Percentiles rank a stretch among this genome's conserved stretches.
Conservation (phyloP, 2,329 filamentous ascomycete genomes). For the Pseudogymnoascus sp. region DNA sequence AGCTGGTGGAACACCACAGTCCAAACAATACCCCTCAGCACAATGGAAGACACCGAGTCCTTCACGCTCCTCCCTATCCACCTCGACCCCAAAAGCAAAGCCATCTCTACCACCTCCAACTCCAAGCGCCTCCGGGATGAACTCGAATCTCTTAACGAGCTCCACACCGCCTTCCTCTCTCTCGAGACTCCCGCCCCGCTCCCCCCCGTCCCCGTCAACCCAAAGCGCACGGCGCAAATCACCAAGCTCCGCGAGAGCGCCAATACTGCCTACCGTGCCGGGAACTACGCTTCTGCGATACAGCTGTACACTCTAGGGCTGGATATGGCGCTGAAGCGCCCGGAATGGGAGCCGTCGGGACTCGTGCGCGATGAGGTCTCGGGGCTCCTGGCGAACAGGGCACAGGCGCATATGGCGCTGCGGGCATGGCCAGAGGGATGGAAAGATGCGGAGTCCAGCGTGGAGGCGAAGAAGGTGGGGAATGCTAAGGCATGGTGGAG, state of each 20-base stretch:
- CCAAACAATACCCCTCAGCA: slow-evolving; percentile 15
- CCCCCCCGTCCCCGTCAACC: slow-evolving; percentile 83
- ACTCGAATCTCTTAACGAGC: slow-evolving; percentile 65
- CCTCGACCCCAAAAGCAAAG: slow-evolving; percentile 75
- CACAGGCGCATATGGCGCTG: slow-evolving; percentile 80
- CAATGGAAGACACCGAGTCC: slow-evolving; percentile 55
- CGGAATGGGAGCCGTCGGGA: slow-evolving; percentile 78
- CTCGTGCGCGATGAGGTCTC: slow-evolving; percentile 79
- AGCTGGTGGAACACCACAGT: neutral
- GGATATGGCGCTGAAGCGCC: slow-evolving; percentile 76
- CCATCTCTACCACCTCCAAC: slow-evolving; percentile 44
- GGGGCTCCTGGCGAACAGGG: slow-evolving; percentile 74
- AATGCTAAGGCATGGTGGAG: slow-evolving; percentile 97
- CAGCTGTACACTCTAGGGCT: slow-evolving; percentile 79
- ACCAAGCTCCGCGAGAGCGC: slow-evolving; percentile 84
- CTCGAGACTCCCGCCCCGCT: slow-evolving; percentile 64
- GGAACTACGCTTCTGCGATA: slow-evolving; percentile 64
- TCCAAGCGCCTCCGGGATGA: slow-evolving; percentile 50
- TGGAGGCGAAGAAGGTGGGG: slow-evolving; percentile 76
- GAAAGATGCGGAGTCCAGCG: slow-evolving; percentile 80
- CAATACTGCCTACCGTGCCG: slow-evolving; percentile 75
- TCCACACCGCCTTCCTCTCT: slow-evolving; percentile 66
- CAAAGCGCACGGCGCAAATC: slow-evolving; percentile 81
- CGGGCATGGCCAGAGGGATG: slow-evolving; percentile 76
- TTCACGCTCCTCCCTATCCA: slow-evolving; percentile 77